These are phyloP conservation scores for Pyricularia sp. DNA, from an alignment of 2,329 filamentous ascomycete species.

Conservation along the genomic window DNA sequence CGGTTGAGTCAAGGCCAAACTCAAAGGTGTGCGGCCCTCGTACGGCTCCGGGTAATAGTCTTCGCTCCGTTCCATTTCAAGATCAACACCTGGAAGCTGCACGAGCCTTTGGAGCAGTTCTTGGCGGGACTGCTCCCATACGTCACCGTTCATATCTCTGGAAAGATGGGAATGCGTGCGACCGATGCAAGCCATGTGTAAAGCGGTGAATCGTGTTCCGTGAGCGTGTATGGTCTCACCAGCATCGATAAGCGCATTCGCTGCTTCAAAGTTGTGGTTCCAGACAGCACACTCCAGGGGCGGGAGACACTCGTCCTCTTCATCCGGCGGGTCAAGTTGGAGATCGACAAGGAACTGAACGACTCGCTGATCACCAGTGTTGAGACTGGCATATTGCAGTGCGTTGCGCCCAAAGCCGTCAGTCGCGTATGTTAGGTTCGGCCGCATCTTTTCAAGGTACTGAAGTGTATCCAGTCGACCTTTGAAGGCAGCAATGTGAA, in stretches of 20 bases:
- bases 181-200: neutral
- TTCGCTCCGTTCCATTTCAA: neutral
- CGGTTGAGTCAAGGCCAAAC: neutral
- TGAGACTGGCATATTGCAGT: constrained; percentile 1
- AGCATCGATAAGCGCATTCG: neutral
- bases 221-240: neutral
- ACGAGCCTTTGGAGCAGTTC: neutral
- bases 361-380: neutral
- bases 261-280: neutral
- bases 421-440: neutral
- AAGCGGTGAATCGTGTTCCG: neutral
- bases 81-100: neutral
- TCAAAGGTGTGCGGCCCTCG: neutral
- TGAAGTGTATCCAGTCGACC: neutral
- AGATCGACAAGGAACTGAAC: neutral
- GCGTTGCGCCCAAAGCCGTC: neutral
- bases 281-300: neutral
- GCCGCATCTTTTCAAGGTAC: neutral
- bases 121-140: constrained; percentile 2
- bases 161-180: neutral
- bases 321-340: neutral
- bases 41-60: neutral
- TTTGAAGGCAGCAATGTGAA: neutral
- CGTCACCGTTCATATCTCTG: neutral
- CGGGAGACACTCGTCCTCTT: neutral